Percentiles rank a stretch among this genome's conserved stretches.
These are phyloP conservation scores for Salix udensis DNA, from an alignment of 345 rosid species.

Conservation along the genomic window DNA sequence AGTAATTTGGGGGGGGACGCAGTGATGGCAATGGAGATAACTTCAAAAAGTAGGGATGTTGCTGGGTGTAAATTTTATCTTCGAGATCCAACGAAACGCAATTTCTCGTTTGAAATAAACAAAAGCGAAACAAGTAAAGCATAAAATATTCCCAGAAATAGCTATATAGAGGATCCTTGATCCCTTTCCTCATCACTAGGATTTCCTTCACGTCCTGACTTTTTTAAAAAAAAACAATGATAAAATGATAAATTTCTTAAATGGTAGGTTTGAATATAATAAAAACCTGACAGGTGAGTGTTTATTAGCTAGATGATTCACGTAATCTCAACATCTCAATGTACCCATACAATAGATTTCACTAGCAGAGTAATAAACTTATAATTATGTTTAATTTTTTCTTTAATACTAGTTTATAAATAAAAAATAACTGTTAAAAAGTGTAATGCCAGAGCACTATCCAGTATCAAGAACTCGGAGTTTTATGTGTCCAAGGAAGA, in stretches of 20 bases:
- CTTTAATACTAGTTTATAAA: too few species aligned
- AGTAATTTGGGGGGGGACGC: not conserved
- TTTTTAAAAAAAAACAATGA: too few species aligned
- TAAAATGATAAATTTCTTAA: too few species aligned
- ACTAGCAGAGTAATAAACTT: too few species aligned
- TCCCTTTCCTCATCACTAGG: not conserved
- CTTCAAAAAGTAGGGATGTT: not conserved
- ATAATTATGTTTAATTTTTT: too few species aligned
- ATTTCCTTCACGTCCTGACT: too few species aligned
- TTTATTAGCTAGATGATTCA: too few species aligned
- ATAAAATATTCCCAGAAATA: not conserved
- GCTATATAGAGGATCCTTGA: not conserved
- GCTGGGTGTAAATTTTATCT: not conserved
- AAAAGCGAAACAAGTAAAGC: not conserved
- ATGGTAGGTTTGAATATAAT: too few species aligned
- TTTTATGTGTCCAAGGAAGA: not conserved
- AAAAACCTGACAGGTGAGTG: too few species aligned
- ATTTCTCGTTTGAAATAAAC: not conserved
- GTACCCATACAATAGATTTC: too few species aligned
- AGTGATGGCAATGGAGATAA: not conserved
- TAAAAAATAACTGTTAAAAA: too few species aligned
- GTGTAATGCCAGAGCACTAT: not conserved
- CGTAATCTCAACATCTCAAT: not conserved
- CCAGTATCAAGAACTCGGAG: not conserved
- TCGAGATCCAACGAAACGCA: not conserved